These are phyloP conservation scores for Coemansia aciculifera DNA, from an alignment of 192 early-diverging fungal genomes.

Conservation along the genomic window DNA sequence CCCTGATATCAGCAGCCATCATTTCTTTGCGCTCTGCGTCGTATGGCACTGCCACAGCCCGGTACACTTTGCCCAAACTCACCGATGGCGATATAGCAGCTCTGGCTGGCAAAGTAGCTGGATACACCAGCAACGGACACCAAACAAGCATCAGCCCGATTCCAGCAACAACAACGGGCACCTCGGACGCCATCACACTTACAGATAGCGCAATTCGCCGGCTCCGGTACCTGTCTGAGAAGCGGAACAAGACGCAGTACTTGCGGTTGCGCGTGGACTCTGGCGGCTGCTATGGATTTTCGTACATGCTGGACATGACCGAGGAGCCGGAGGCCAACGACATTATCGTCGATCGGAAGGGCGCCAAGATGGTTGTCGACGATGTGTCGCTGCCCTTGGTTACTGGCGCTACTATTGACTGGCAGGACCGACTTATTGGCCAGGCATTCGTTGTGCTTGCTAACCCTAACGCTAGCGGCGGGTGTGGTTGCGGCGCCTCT, in stretches of 20 bases:
- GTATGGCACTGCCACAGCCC: conserved; percentile 1
- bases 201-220: conserved; percentile 46
- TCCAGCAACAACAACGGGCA: not conserved
- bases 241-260: conserved; percentile 52
- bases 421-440: conserved; percentile 78
- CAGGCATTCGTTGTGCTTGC: conserved; percentile 73
- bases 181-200: conserved; percentile 26
- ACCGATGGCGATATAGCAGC: conserved; percentile 19
- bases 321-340: conserved; percentile 68
- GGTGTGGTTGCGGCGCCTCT: conserved; percentile 71
- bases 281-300: conserved; percentile 86
- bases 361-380: conserved; percentile 73
- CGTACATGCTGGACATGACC: conserved; percentile 77
- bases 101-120: conserved; percentile 23
- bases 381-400: conserved; percentile 71
- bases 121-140: conserved; percentile 11
- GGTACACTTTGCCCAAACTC: conserved; percentile 43
- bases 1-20: not conserved
- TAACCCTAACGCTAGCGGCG: conserved; percentile 71
- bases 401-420: conserved; percentile 75
- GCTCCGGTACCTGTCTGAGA: conserved; percentile 41
- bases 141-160: conserved; percentile 5
- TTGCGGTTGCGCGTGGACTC: conserved; percentile 79
- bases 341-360: conserved; percentile 68
- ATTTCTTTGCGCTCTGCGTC: not conserved